Conservation (phyloP, 805 yeast genomes). For the Pichia nakasei region DNA sequence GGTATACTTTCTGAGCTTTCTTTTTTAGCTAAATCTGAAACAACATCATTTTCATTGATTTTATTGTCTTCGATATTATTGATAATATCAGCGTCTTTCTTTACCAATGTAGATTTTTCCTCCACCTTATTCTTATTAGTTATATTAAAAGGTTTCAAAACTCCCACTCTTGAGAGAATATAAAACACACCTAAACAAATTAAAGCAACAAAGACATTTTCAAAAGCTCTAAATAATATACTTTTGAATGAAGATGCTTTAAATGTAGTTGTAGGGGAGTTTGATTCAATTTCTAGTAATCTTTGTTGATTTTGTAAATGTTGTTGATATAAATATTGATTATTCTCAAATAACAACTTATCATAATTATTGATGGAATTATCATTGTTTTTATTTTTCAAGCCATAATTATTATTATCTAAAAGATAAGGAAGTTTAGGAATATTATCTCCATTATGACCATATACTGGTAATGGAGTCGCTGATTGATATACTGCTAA, state of each 20-base stretch:
- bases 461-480: neutral
- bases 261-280: slow-evolving; percentile 13
- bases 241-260: slow-evolving; percentile 17
- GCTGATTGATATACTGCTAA: slow-evolving; percentile 7
- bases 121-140: neutral
- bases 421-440: neutral
- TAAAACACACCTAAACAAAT: slow-evolving; percentile 30
- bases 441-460: neutral
- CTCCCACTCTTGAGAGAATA: slow-evolving; percentile 29
- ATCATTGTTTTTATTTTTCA: too few relatives aligned
- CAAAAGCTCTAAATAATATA: slow-evolving; percentile 28
- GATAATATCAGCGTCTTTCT: too few relatives aligned
- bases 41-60: too few relatives aligned
- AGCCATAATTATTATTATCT: too few relatives aligned
- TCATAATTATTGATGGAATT: neutral
- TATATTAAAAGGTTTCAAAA: slow-evolving; percentile 22
- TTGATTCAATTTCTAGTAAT: neutral
- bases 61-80: too few relatives aligned
- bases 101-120: too few relatives aligned
- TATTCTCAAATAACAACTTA: neutral
- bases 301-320: neutral
- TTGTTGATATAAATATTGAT: neutral
- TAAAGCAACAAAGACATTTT: slow-evolving; percentile 41
- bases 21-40: too few relatives aligned
- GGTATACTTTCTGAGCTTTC: too few relatives aligned